Conservation (phyloP, 129 eudicot genomes). For the Cynara cardunculus region DNA sequence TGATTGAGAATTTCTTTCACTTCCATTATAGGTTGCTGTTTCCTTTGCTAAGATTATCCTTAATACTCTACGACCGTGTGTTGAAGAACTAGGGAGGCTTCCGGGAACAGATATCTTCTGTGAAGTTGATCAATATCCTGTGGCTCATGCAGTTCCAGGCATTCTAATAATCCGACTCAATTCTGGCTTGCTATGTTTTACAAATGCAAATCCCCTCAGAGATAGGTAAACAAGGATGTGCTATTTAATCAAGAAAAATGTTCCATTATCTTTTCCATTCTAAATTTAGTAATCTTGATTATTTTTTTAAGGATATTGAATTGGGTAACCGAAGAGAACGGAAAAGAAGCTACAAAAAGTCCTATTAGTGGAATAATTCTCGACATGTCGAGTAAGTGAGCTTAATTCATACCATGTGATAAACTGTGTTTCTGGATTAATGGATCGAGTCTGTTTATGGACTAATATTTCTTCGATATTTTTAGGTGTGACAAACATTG, state of each 20-base stretch:
- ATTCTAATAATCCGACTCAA: conserved; percentile 66
- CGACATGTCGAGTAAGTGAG: conserved; percentile 65
- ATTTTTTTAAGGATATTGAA: conserved; percentile 38
- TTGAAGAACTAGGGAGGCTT: conserved; percentile 61
- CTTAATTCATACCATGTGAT: not conserved
- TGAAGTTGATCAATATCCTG: conserved; percentile 72
- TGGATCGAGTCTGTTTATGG: not conserved
- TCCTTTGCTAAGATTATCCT: conserved; percentile 78
- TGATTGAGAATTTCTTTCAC: not conserved
- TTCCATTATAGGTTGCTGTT: conserved; percentile 49
- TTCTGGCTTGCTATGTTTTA: conserved; percentile 72
- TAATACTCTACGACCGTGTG: conserved; percentile 53
- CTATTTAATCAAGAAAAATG: not conserved
- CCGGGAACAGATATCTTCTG: conserved; percentile 72
- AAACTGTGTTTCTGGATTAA: not conserved
- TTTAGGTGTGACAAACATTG: conserved; percentile 52
- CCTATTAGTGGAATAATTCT: conserved; percentile 41
- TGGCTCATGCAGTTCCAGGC: conserved; percentile 63
- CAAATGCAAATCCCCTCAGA: conserved; percentile 76
- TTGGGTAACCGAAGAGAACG: conserved; percentile 35
- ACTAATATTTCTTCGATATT: not conserved
- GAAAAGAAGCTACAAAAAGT: conserved; percentile 27
- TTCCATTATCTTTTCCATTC: not conserved
- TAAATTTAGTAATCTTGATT: not conserved
- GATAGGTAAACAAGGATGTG: conserved; percentile 61